Conservation (phyloP, 169 alveolate genomes). For the Eimeria maxima region DNA sequence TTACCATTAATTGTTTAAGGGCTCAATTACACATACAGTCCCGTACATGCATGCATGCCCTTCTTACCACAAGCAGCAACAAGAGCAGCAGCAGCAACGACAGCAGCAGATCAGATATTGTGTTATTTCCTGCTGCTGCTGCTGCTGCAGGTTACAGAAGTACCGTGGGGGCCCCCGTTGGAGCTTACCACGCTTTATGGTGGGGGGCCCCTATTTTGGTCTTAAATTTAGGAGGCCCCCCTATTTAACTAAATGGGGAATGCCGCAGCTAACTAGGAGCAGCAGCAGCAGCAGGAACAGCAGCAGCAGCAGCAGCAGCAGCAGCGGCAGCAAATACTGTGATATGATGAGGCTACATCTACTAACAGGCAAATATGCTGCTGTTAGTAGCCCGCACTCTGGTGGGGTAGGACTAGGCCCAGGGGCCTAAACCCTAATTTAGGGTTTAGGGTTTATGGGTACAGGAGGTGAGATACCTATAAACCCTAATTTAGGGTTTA, state of each 20-base stretch:
- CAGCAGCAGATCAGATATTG: conserved; percentile 25
- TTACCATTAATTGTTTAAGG: neutral
- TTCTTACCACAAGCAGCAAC: neutral
- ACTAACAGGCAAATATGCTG: neutral
- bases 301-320: conserved; percentile 50
- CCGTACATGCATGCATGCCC: neutral
- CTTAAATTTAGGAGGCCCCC: conserved; percentile 59
- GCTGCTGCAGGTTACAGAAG: conserved; percentile 55
- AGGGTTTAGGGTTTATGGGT: neutral
- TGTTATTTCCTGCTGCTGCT: conserved; percentile 5
- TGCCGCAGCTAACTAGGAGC: conserved; percentile 25
- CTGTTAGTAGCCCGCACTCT: conserved; percentile 5
- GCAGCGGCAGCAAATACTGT: conserved; percentile 64
- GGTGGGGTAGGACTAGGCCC: conserved; percentile 17
- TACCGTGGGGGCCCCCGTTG: conserved; percentile 76
- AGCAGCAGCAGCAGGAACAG: conserved; percentile 19
- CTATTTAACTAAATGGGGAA: conserved; percentile 68
- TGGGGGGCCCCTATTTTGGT: conserved; percentile 13
- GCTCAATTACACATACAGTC: too few species aligned
- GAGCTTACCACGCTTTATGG: conserved; percentile 65
- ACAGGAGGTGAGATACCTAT: neutral
- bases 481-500: neutral
- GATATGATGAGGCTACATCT: conserved; percentile 41
- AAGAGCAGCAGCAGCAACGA: neutral
- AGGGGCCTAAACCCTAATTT: conserved; percentile 13